Evolutionary conservation across 2,329 filamentous ascomycete genomes (phyloP), one percentile per base, ranked within the genome.

Genomic region (Gnomoniopsis sp.): DNA sequence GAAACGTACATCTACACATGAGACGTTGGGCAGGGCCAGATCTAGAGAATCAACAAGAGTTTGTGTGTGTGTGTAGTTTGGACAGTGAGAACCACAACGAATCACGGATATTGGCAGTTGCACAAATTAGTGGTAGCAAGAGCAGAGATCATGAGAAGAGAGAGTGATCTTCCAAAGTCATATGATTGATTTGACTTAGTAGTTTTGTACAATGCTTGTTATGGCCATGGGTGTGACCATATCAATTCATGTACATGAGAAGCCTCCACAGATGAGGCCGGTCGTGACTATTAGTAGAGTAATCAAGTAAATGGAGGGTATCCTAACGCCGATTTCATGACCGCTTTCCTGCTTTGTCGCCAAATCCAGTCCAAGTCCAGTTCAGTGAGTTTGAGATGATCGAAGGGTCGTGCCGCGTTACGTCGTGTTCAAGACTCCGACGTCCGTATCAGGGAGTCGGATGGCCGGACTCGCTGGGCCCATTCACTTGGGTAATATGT

Each of bases 391-490:
- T 30, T 23, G 30, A n/a, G 15, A 34, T 53, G 46, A 30, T 44
- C 50, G 10, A 48, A 49, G 21, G 21, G 23, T 34, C 12, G 34
- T 41, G 46, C 19, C 30, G 22, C 19, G 19, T 17, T 22, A 46
- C n/a, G 36, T 12, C 50, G 22, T 44, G 7, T 50, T 58, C 56
- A 58, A 44, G 55, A 44, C 33, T 53, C 50, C 15, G 56, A 36
- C 33, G 33, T 88, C 54, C 77, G 67, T 66, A 89, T 88, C 61
- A 89, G 74, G 58, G 82, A 81, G 44, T 89, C 87, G 2, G 80
- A 78, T 23, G 84, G 78, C 59, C 78, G 78, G 44, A 87, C 85
- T 57, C 86, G 77, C 68, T 88, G 86, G 41, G 86, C 87, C 85
- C 86, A 89, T 75, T 87, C 84, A 23, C 84, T 87, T 58, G 49